These are phyloP conservation scores for Rhizophora mangle DNA, from an alignment of 345 rosid genomes.

Conservation along the genomic window DNA sequence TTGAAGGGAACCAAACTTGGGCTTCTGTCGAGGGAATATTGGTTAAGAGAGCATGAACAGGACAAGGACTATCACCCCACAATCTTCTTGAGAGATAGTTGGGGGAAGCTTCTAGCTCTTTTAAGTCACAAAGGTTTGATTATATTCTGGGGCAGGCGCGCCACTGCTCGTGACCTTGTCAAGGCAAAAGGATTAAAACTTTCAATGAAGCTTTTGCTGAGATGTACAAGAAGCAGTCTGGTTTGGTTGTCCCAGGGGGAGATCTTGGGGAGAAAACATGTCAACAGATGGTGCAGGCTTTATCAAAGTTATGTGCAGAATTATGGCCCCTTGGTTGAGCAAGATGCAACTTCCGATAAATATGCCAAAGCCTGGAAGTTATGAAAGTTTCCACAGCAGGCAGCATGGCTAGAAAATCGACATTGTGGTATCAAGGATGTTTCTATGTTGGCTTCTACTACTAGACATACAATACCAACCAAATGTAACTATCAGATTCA, in stretches of 20 bases:
- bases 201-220: slow-evolving; percentile 93
- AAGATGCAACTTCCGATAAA: slow-evolving; percentile 65
- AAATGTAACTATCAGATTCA: no score
- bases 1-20: slow-evolving; percentile 85
- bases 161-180: slow-evolving; percentile 96
- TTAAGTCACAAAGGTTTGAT: slow-evolving; percentile 93
- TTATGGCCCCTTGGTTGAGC: slow-evolving; percentile 91
- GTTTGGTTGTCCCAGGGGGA: slow-evolving; percentile 69
- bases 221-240: slow-evolving; percentile 66
- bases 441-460: no score
- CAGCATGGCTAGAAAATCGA: slow-evolving; percentile 50
- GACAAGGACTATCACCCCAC: slow-evolving; percentile 65
- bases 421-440: slow-evolving; percentile 20
- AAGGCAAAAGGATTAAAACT: slow-evolving; percentile 70
- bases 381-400: slow-evolving; percentile 78
- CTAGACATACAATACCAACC: no score
- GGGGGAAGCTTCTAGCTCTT: slow-evolving; percentile 87
- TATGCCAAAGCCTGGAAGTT: slow-evolving; percentile 77
- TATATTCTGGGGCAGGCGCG: slow-evolving; percentile 93
- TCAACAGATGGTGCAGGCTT: slow-evolving; percentile 71
- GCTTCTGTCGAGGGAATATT: slow-evolving; percentile 67
- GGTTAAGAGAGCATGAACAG: slow-evolving; percentile 86
- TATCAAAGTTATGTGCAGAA: slow-evolving; percentile 97
- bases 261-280: slow-evolving; percentile 87
- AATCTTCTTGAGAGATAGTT: slow-evolving; percentile 67